Evolutionary conservation across 345 rosid species (phyloP).

Genomic region (Citrus mangshanensis): DNA sequence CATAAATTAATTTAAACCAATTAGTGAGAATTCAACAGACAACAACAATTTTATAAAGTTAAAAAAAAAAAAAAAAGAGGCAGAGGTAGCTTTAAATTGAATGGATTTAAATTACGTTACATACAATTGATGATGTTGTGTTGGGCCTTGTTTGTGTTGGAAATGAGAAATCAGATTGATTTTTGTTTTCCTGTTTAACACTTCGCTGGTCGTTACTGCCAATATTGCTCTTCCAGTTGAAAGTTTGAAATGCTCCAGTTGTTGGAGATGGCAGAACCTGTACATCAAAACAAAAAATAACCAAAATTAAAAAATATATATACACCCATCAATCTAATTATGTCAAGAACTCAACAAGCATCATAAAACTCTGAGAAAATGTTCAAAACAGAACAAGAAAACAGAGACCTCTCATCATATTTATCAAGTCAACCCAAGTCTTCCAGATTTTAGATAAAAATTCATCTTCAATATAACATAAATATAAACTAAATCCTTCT

Average conservation of each 20-base stretch:
- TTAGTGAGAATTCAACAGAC: background rate
- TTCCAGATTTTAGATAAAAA: background rate
- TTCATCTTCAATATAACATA: too few species aligned
- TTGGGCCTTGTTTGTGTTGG: slow-evolving; percentile 35
- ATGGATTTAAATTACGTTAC: slow-evolving; percentile 5
- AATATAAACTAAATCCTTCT: too few species aligned
- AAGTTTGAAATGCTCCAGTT: slow-evolving; percentile 65
- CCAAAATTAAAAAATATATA: background rate
- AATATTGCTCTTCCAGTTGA: slow-evolving; percentile 43
- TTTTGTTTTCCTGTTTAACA: slow-evolving; percentile 44
- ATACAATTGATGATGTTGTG: slow-evolving; percentile 30
- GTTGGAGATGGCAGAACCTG: slow-evolving; percentile 92
- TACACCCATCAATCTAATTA: slow-evolving; percentile 3
- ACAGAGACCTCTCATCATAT: background rate
- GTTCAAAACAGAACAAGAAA: background rate
- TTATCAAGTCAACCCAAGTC: slow-evolving; percentile 7
- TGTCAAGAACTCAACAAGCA: background rate
- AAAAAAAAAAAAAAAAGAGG: background rate
- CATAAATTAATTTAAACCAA: background rate
- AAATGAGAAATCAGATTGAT: slow-evolving; percentile 52
- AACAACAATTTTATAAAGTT: background rate
- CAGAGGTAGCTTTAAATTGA: background rate
- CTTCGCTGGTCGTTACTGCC: slow-evolving; percentile 20
- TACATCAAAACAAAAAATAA: slow-evolving; percentile 2
- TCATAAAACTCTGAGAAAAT: background rate